Evolutionary conservation across 2,329 filamentous ascomycete species (phyloP).

Genomic region (Fusarium transvaalense): DNA sequence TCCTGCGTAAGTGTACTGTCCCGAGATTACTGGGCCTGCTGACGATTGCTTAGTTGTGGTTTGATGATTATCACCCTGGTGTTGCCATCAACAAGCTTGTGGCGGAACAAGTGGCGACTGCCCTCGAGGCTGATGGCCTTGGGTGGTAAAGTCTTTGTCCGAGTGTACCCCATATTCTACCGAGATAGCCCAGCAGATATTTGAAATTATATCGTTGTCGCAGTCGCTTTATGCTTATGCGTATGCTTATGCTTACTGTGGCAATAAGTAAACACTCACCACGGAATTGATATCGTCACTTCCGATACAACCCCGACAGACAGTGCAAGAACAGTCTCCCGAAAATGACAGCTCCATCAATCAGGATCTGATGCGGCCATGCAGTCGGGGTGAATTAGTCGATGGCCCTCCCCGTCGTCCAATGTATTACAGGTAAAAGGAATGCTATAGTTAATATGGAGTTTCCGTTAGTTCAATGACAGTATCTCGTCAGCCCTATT

Average conservation of each 20-base stretch:
- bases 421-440: too few relatives aligned
- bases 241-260: too few relatives aligned
- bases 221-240: too few relatives aligned
- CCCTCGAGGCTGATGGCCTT: neutral
- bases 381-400: neutral
- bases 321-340: neutral
- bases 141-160: slow-evolving; percentile 15
- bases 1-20: slow-evolving; percentile 51
- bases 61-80: slow-evolving; percentile 59
- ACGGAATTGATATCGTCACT: too few relatives aligned
- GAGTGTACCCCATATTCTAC: neutral
- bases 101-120: slow-evolving; percentile 52
- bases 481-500: slow-evolving; percentile 5
- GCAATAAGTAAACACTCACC: too few relatives aligned
- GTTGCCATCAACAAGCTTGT: slow-evolving; percentile 57
- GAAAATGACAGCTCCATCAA: neutral
- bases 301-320: too few relatives aligned
- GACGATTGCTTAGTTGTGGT: slow-evolving; percentile 54
- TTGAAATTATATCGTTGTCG: too few relatives aligned
- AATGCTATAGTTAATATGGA: neutral
- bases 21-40: fast-evolving
- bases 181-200: neutral
- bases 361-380: neutral
- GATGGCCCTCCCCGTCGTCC: neutral
- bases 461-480: neutral